Base-by-base conservation (phyloP, 2,329 filamentous ascomycete genomes). In the Sporothrix dimorphospora region DNA sequence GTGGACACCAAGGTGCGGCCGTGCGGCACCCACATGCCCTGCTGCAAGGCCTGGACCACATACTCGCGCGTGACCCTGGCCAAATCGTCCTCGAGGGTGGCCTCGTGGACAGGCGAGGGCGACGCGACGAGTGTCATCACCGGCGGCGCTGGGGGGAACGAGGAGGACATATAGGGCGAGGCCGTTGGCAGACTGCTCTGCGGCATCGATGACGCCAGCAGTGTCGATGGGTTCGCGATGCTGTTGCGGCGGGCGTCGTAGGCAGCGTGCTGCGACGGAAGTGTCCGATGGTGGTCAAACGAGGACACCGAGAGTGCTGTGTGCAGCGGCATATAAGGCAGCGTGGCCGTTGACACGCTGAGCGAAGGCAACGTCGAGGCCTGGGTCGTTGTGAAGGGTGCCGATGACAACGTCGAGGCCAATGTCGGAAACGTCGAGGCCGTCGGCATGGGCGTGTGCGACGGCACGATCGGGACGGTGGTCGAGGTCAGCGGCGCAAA, bases 31-130 rank as follows among this genome's bases (percentile, higher is more conserved):
- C 77, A 78, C 3, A 76, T 21, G 1, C 75, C 74, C 30, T 74
- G 67, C 40, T 76, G 75, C 8, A 77, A 72, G 16, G 75, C 74
- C 9, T 73, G 75, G n/a, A 74, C 42, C 51, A 73, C 77, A 72
- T 77, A 78, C 47, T 74, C 74, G 7, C 74, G 75, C 14, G 76
- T 75, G n/a, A 77, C 72, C 2, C 69, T 61, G 0, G 74, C 69
- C 19, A 77, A 71, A 42, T 78, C 76, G 21, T 77, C 76, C 42
- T 75, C 69, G 42, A 49, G 4, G 24, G 40, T 6, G 5, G 63
- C 72, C 21, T n/a, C 21, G 16, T 42, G 14, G 24, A 27, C 14
- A 19, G n/a, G 30, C n/a, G 66, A 49, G 4, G 66, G 9, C 16
- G 45, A 53, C 14, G 24, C 24, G 14, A 34, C 51, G 4, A 45